Evolutionary conservation across 164 flowering plant genomes (phyloP).

Genomic region (Buxus sempervirens): DNA sequence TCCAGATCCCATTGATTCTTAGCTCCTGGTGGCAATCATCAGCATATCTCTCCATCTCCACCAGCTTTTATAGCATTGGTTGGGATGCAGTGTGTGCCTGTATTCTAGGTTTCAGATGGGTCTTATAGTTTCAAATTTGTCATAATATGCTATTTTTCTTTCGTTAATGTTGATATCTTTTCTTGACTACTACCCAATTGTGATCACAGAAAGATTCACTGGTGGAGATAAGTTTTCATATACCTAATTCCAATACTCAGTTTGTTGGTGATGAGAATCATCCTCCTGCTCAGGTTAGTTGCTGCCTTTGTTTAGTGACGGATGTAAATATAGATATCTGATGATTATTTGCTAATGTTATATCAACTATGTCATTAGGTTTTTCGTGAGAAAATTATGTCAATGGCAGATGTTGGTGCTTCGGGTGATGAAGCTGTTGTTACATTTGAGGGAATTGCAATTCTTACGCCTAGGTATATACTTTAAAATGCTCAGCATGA

Average conservation of each 20-base stretch:
- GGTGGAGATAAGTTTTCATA: constrained; percentile 91
- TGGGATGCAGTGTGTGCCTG: background rate
- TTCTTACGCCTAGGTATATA: constrained; percentile 92
- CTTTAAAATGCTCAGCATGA: background rate
- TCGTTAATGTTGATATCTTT: background rate
- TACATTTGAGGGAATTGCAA: constrained; percentile 83
- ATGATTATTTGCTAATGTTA: constrained; percentile 4
- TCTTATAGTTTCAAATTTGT: background rate
- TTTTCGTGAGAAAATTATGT: constrained; percentile 79
- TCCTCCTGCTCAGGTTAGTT: constrained; percentile 83
- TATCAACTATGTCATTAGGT: constrained; percentile 38
- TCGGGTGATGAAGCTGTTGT: constrained; percentile 92
- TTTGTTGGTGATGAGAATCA: constrained; percentile 93
- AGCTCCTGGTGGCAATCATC: background rate
- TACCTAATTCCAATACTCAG: constrained; percentile 86
- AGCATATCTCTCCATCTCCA: background rate
- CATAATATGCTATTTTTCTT: background rate
- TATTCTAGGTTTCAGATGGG: background rate
- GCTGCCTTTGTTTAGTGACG: background rate
- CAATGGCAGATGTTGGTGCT: constrained; percentile 87
- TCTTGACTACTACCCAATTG: background rate
- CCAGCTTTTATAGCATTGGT: background rate
- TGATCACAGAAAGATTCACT: constrained; percentile 85
- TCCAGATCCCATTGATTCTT: background rate
- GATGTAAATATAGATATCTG: background rate